phyloP scores from a whole-genome alignment of 1,284 basidiomycete species.

The Mycena citricolor region DNA sequence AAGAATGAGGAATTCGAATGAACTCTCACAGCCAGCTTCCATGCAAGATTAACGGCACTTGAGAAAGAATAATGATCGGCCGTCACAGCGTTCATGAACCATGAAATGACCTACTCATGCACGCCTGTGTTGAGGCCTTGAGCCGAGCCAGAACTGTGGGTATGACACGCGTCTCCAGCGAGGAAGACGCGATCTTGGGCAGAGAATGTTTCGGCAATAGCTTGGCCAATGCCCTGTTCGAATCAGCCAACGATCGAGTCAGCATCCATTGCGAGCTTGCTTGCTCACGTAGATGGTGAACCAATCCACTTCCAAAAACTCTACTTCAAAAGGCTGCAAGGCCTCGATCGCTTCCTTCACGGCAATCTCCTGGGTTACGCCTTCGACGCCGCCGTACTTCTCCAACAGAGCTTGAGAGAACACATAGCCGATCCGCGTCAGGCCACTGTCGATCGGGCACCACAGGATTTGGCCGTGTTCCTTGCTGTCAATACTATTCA shows the following conservation, averaged over 20 bases:
- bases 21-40: slow-evolving; percentile 30
- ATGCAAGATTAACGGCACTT: slow-evolving; percentile 28
- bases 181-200: slow-evolving; percentile 26
- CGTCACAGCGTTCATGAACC: neutral
- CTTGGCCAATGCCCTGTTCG: slow-evolving; percentile 28
- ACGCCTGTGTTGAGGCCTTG: slow-evolving; percentile 30
- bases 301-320: slow-evolving; percentile 27
- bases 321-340: slow-evolving; percentile 26
- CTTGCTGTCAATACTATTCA: slow-evolving; percentile 28
- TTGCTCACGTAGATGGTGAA: slow-evolving; percentile 28
- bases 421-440: slow-evolving; percentile 30
- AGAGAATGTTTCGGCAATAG: slow-evolving; percentile 27
- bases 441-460: slow-evolving; percentile 29
- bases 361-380: slow-evolving; percentile 27
- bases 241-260: neutral
- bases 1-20: neutral
- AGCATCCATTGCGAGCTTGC: neutral
- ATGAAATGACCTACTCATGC: slow-evolving; percentile 24
- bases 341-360: slow-evolving; percentile 29
- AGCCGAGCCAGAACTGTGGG: slow-evolving; percentile 29
- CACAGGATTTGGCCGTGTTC: slow-evolving; percentile 30
- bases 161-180: slow-evolving; percentile 31
- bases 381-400: slow-evolving; percentile 28
- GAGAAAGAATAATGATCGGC: neutral
- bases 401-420: slow-evolving; percentile 26